Base-by-base conservation (phyloP, 2,329 filamentous ascomycete genomes). In the Coniochaeta hoffmannii region DNA sequence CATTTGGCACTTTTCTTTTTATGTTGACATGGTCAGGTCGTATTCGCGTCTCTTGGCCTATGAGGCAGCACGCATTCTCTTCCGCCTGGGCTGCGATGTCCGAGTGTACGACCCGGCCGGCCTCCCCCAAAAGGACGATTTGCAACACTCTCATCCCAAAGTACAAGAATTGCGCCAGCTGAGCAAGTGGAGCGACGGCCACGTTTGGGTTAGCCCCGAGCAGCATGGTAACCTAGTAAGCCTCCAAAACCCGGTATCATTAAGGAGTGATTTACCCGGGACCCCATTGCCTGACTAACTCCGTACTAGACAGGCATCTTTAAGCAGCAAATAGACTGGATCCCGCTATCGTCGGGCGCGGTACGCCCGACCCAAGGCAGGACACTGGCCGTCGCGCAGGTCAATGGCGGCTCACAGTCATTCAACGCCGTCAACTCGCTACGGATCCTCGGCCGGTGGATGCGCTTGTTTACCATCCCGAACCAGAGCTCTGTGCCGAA, bases 241-340 rank as follows among this genome's bases (percentile, higher is more conserved):
- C 53, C 50, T 19, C 6, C 17, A 46, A 11, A 8, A 2, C 22
- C 19, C 41, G 19, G 3, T n/a, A 3, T 19, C 5, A 15, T 12
- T n/a, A 22, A n/a, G n/a, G n/a, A n/a, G n/a, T n/a, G n/a, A n/a
- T n/a, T n/a, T n/a, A n/a, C n/a, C n/a, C n/a, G n/a, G n/a, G n/a
- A n/a, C n/a, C 36, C 22, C 19, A 7, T 14, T 5, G 8, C 15
- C 19, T 3, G 2, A 46, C 22, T 46, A 9, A 46, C 41, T 2
- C n/a, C 10, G 15, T 5, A n/a, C 19, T 53, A 80, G 74, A 86
- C 83, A 0, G 82, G 77, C 4, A 79, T 87, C 0, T 87, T 87
- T 73, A 87, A 87, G 60, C 85, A 85, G 60, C 83, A 87, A 60
- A 87, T 87, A 50, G 85, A 88, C 66, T 87, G 85, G 85, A 84